Conservation (phyloP, 2,329 filamentous ascomycete species). For the Venturia nashicola region DNA sequence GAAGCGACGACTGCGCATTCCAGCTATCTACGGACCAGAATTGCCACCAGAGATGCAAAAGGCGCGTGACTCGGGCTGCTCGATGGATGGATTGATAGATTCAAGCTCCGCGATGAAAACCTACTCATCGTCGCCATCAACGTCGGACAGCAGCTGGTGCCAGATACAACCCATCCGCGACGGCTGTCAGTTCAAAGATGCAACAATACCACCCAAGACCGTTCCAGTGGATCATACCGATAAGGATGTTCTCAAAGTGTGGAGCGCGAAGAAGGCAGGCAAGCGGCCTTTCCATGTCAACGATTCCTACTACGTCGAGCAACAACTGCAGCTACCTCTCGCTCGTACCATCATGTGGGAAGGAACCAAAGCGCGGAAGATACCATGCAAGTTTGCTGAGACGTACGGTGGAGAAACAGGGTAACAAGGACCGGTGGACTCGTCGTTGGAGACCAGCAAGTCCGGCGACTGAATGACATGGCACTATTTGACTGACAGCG, state of each 20-base stretch:
- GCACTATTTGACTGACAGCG: neutral
- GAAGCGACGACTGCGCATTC: neutral
- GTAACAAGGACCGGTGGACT: neutral
- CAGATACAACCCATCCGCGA: neutral
- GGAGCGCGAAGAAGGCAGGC: slow-evolving; percentile 2
- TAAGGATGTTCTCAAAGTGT: neutral
- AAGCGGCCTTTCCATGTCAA: slow-evolving; percentile 4
- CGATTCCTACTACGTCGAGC: neutral
- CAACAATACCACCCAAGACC: neutral
- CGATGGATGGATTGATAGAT: neutral
- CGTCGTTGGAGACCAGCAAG: neutral
- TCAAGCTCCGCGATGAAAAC: neutral
- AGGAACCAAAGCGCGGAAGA: neutral
- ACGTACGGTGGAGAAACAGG: neutral
- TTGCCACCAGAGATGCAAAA: neutral
- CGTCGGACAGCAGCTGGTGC: neutral
- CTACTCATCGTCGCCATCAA: neutral
- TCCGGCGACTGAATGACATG: neutral
- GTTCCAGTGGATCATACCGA: neutral
- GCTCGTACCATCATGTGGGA: neutral
- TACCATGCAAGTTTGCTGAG: neutral
- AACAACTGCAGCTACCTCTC: neutral
- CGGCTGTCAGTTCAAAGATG: neutral
- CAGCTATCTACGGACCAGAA: neutral
- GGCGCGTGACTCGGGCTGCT: neutral